Conservation (phyloP, 1,284 basidiomycete species). For the Singerocomus rubriflavus region DNA sequence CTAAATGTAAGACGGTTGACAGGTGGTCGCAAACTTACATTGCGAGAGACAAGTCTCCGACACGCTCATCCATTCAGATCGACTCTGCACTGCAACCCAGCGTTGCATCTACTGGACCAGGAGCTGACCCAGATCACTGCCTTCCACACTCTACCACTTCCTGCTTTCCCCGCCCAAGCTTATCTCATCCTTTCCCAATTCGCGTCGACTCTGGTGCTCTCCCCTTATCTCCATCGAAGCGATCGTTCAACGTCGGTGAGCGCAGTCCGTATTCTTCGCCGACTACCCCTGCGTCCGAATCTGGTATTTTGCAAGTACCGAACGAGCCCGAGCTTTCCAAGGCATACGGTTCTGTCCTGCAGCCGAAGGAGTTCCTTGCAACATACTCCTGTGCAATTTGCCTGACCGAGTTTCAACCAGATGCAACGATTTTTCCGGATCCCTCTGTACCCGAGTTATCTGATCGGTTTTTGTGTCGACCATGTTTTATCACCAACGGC, state of each 20-base stretch:
- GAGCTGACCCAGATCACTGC: constrained; percentile 8
- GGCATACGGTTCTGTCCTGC: constrained; percentile 77
- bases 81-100: constrained; percentile 17
- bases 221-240: constrained; percentile 57
- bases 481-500: constrained; percentile 66
- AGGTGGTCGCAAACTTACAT: constrained; percentile 78
- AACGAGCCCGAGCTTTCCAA: constrained; percentile 66
- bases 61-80: constrained; percentile 25
- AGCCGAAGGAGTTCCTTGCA: constrained; percentile 67
- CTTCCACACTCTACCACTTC: constrained; percentile 32
- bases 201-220: constrained; percentile 52
- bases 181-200: constrained; percentile 33
- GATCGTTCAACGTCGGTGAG: constrained; percentile 30
- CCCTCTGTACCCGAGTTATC: constrained; percentile 42
- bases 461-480: constrained; percentile 64
- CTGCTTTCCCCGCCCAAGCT: constrained; percentile 51
- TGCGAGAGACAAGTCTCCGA: constrained; percentile 46
- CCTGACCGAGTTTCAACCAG: constrained; percentile 61
- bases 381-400: constrained; percentile 69
- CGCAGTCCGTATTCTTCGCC: constrained; percentile 37
- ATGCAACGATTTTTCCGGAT: constrained; percentile 80
- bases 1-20: constrained; percentile 48
- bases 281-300: constrained; percentile 32
- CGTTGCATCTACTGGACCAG: constrained; percentile 8
- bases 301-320: constrained; percentile 61